Evolutionary conservation across 2,329 filamentous ascomycete species (phyloP), one percentile per base, ranked within the genome.

Genomic region (Colletotrichum sp.): DNA sequence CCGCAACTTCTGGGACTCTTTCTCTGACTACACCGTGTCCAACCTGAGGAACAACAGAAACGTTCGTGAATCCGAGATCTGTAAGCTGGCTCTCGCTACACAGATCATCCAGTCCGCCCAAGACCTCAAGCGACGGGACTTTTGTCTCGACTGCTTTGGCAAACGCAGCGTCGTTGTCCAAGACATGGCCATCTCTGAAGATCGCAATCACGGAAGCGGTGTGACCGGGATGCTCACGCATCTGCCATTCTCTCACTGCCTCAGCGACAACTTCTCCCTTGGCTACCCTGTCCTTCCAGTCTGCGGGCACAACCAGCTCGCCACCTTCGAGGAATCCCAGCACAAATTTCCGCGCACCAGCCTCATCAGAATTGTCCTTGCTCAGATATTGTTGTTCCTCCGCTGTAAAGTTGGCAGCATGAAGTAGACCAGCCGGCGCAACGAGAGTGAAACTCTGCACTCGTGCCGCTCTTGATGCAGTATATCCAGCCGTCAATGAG

Each of bases 201-300:
- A 89, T 84, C 0, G 81, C 86, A 21, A 89, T 83, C 1, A 91
- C 86, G 39, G 85, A 87, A 0, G 86, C 85, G 5, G 77, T 24
- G 76, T 90, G 88, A 0, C 89, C 89, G 3, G 77, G 26, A 77
- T 91, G 89, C 8, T 87, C 79, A 12, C 77, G 80, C 79, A 86
- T 83, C 78, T 90, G 83, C 89, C 89, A 91, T 0, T 85, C 84
- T n/a, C 83, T 80, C 3, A 91, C 79, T 0, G 88, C 88, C 73
- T 87, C 83, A 0, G 88, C 86, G 1, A 90, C 88, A 0, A 90
- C 80, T 55, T 89, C 85, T 0, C 88, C 87, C 1, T 77, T 78
- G 0, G 28, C 72, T 6, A 88, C 84, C 21, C 84, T 83, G 59
- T 88, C 82, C 76, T 84, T 79, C 88, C 89, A 90, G 63, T 88